phyloP scores from a whole-genome alignment of 352 stramenopile species.

The Pythium sukuiense region DNA sequence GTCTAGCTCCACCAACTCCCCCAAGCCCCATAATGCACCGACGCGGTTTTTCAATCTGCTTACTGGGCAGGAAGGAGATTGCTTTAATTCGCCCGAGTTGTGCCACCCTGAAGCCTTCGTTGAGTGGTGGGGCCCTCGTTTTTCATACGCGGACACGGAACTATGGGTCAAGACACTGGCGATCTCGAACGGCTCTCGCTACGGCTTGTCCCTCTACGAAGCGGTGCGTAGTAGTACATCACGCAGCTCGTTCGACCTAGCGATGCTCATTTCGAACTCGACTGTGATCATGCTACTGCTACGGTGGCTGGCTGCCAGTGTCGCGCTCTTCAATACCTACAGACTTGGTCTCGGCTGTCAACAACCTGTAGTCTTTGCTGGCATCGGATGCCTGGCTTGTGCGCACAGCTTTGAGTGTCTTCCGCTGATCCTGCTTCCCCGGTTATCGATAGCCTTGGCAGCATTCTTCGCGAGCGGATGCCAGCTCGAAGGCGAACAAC shows the following conservation, averaged over 20 bases:
- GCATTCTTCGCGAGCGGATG: constrained; percentile 44
- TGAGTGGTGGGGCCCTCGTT: constrained; percentile 19
- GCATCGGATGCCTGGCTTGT: constrained; percentile 44
- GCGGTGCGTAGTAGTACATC: constrained; percentile 18
- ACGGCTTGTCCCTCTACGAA: constrained; percentile 43
- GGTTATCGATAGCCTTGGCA: constrained; percentile 39
- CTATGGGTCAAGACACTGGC: constrained; percentile 8
- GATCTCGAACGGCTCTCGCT: constrained; percentile 32
- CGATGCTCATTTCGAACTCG: constrained; percentile 51
- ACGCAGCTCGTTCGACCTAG: constrained; percentile 38
- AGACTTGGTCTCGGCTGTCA: constrained; percentile 11
- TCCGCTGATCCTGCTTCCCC: constrained; percentile 39
- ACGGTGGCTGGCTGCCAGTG: constrained; percentile 43
- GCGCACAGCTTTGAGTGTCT: constrained; percentile 43
- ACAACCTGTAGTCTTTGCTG: constrained; percentile 18
- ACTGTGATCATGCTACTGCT: constrained; percentile 35
- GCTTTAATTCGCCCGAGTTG: constrained; percentile 9
- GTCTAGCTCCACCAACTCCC: constrained; percentile 21
- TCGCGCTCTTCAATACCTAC: constrained; percentile 28
- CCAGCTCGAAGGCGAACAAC: constrained; percentile 47
- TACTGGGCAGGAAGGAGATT: constrained; percentile 30
- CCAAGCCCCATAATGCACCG: constrained; percentile 17
- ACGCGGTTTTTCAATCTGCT: constrained; percentile 40
- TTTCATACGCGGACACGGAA: constrained; percentile 13
- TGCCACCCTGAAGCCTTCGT: constrained; percentile 8